phyloP scores from a whole-genome alignment of 352 stramenopile genomes.

The Globisporangium nagaii region DNA sequence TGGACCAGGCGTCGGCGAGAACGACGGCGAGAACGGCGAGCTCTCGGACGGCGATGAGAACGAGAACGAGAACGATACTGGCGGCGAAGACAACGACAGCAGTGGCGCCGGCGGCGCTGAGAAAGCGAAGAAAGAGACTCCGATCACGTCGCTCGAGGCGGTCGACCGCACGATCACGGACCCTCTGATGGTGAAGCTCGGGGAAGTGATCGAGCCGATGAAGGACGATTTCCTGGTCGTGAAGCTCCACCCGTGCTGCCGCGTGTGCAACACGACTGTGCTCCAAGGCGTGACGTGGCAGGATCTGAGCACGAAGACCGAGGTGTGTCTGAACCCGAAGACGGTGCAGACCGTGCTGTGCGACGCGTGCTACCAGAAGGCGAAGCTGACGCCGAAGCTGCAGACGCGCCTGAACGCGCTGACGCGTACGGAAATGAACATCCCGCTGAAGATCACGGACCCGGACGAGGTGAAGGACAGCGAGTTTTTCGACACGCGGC shows the following conservation, averaged over 20 bases:
- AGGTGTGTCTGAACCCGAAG: conserved; percentile 56
- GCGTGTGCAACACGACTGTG: conserved; percentile 71
- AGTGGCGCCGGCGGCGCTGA: conserved; percentile 15
- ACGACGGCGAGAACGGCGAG: conserved; percentile 35
- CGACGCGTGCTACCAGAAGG: conserved; percentile 74
- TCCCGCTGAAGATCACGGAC: conserved; percentile 71
- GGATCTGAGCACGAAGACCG: conserved; percentile 57
- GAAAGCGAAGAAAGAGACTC: conserved; percentile 23
- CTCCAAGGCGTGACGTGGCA: conserved; percentile 65
- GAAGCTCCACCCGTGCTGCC: conserved; percentile 81
- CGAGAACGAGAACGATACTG: conserved; percentile 29
- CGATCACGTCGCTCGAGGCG: conserved; percentile 54
- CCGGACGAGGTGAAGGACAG: conserved; percentile 82
- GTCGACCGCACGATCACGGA: conserved; percentile 67
- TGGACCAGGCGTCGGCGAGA: conserved; percentile 12
- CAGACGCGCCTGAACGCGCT: conserved; percentile 47
- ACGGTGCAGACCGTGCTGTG: conserved; percentile 70
- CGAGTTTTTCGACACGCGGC: conserved; percentile 94
- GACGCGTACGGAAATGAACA: conserved; percentile 45
- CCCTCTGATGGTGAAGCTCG: conserved; percentile 80
- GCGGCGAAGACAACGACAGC: conserved; percentile 9
- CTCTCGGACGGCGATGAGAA: conserved; percentile 38
- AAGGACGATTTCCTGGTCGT: conserved; percentile 89
- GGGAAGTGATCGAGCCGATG: conserved; percentile 86
- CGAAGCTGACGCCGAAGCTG: conserved; percentile 33